Evolutionary conservation across 371 early-diverging fungal genomes (phyloP).

Genomic region (Amoeboaphelidium occidentale): DNA sequence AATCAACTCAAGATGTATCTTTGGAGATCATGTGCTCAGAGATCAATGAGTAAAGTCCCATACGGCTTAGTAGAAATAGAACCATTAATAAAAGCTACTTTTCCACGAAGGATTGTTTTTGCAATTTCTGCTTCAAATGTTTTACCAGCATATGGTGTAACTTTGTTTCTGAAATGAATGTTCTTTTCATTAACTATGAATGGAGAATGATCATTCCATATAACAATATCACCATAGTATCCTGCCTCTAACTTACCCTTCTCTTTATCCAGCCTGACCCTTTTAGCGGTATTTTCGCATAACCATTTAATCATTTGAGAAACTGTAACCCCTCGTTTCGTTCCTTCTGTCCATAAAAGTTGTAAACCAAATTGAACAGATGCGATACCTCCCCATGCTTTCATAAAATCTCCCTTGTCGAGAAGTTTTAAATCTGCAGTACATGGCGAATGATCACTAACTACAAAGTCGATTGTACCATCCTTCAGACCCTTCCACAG

Average conservation of each 20-base stretch:
- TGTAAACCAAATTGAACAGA: constrained; percentile 55
- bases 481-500: constrained; percentile 48
- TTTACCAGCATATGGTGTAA: constrained; percentile 43
- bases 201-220: constrained; percentile 41
- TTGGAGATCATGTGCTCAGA: too few species aligned
- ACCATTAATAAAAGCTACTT: constrained; percentile 17
- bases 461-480: constrained; percentile 54
- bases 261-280: constrained; percentile 26
- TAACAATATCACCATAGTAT: constrained; percentile 43
- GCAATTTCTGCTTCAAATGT: constrained; percentile 32
- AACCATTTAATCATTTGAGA: constrained; percentile 28
- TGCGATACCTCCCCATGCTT: constrained; percentile 63
- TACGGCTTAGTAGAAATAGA: not conserved
- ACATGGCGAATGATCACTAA: constrained; percentile 61
- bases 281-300: constrained; percentile 32
- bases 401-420: constrained; percentile 38
- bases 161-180: constrained; percentile 53
- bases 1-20: too few species aligned
- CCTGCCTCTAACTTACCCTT: constrained; percentile 41
- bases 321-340: constrained; percentile 31
- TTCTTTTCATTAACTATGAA: constrained; percentile 25
- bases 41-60: too few species aligned
- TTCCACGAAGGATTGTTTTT: constrained; percentile 46
- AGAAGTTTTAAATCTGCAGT: constrained; percentile 42
- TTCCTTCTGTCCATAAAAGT: constrained; percentile 52